These are phyloP conservation scores for Podospora conica DNA, from an alignment of 495 filamentous ascomycete species.

Conservation along the genomic window DNA sequence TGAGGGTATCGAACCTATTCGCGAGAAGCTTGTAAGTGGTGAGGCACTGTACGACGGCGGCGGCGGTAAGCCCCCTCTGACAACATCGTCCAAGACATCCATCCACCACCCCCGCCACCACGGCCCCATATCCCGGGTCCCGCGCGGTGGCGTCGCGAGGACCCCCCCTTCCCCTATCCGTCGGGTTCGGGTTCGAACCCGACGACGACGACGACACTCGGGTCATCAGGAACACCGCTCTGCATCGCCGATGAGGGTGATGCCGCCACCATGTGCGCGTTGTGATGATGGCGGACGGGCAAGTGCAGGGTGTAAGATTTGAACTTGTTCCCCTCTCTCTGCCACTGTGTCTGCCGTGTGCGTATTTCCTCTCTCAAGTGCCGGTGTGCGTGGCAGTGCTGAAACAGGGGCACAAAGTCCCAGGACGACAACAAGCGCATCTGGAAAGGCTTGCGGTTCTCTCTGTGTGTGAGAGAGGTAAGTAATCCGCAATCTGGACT, in stretches of 20 bases:
- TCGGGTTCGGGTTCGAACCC: not conserved
- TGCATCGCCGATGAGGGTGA: not conserved
- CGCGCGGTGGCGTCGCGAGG: not conserved
- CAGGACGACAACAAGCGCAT: not conserved
- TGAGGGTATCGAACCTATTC: too few relatives aligned
- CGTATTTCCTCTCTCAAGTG: not conserved
- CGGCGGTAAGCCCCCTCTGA: not conserved
- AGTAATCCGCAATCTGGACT: not conserved
- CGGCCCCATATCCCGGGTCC: not conserved
- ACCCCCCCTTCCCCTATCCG: too few relatives aligned
- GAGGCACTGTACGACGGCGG: not conserved
- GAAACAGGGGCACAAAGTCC: not conserved
- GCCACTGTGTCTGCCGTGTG: not conserved
- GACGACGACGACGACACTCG: not conserved
- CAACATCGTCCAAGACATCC: too few relatives aligned
- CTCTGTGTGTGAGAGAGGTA: not conserved
- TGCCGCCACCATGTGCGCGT: not conserved
- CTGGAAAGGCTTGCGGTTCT: not conserved
- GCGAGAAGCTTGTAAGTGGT: not conserved
- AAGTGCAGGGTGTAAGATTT: too few relatives aligned
- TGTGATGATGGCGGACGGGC: not conserved
- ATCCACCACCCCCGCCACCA: not conserved
- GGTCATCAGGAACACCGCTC: not conserved
- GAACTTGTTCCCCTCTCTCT: too few relatives aligned
- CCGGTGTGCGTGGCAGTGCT: not conserved